Evolutionary conservation across 2,329 filamentous ascomycete species (phyloP).

Genomic region (Sporothrix schenckii): DNA sequence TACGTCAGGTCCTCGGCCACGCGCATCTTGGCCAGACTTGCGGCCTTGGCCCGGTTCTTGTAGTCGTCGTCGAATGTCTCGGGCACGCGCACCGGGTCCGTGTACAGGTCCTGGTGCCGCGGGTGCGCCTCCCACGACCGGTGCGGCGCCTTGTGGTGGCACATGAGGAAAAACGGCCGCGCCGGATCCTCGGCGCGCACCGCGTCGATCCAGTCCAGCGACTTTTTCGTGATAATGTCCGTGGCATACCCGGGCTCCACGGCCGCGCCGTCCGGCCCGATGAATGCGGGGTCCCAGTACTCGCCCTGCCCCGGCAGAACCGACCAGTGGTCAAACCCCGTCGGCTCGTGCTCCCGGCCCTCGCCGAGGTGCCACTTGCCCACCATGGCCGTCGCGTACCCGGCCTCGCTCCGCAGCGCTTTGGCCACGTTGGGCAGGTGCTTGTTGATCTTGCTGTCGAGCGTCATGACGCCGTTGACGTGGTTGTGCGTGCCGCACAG

Average conservation of each 20-base stretch:
- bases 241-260: background rate
- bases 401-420: constrained; percentile 47
- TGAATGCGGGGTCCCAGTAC: constrained; percentile 40
- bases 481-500: constrained; percentile 57
- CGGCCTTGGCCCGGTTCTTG: constrained; percentile 56
- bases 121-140: constrained; percentile 55
- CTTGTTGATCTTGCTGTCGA: constrained; percentile 55
- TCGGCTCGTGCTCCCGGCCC: constrained; percentile 50
- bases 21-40: constrained; percentile 55
- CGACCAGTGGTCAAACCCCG: constrained; percentile 57
- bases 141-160: constrained; percentile 60
- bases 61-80: constrained; percentile 49
- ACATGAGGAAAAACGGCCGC: constrained; percentile 59
- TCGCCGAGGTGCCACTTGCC: constrained; percentile 60
- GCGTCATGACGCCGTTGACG: constrained; percentile 56
- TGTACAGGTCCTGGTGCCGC: constrained; percentile 54
- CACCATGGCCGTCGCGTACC: constrained; percentile 57
- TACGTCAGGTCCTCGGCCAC: constrained; percentile 57
- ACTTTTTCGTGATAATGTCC: background rate
- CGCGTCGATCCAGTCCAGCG: background rate
- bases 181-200: constrained; percentile 30
- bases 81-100: background rate
- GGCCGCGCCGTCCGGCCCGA: background rate
- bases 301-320: constrained; percentile 56
- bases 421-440: constrained; percentile 57